Evolutionary conservation across 2,329 filamentous ascomycete genomes (phyloP).

Genomic region (Paraconiothyrium brasiliense): DNA sequence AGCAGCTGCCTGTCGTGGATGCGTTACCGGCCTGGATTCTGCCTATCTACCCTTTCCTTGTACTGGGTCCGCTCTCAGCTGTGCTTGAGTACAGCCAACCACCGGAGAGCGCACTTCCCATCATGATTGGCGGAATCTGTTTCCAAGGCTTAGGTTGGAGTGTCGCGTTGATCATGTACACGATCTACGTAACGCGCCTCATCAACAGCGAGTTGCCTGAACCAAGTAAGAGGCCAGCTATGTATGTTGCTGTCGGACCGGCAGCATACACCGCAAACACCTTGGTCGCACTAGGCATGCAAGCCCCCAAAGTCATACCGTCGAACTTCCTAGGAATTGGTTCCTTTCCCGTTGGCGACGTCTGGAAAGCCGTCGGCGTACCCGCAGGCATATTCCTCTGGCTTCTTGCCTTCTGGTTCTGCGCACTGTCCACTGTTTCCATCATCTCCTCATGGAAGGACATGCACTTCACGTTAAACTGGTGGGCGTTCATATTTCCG

Average conservation of each 20-base stretch:
- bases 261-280: slow-evolving; percentile 39
- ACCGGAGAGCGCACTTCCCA: slow-evolving; percentile 28
- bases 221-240: slow-evolving; percentile 53
- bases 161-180: slow-evolving; percentile 73
- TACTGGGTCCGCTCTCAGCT: slow-evolving; percentile 49
- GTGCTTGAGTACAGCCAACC: slow-evolving; percentile 49
- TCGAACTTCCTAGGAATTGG: slow-evolving; percentile 44
- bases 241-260: slow-evolving; percentile 62
- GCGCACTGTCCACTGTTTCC: slow-evolving; percentile 53
- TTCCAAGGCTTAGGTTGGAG: slow-evolving; percentile 75
- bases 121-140: slow-evolving; percentile 66
- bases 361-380: slow-evolving; percentile 54
- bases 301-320: slow-evolving; percentile 49
- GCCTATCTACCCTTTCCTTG: slow-evolving; percentile 45
- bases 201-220: slow-evolving; percentile 67
- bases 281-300: slow-evolving; percentile 53
- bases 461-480: slow-evolving; percentile 47
- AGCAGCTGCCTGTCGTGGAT: slow-evolving; percentile 57
- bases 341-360: slow-evolving; percentile 46
- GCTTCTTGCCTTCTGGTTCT: slow-evolving; percentile 61
- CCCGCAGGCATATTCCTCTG: slow-evolving; percentile 57
- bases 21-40: slow-evolving; percentile 54
- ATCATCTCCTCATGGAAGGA: slow-evolving; percentile 49
- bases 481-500: slow-evolving; percentile 72
- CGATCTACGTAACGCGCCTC: slow-evolving; percentile 74